phyloP scores from a whole-genome alignment of 2,329 filamentous ascomycete genomes.

The Piedraia hortae region DNA sequence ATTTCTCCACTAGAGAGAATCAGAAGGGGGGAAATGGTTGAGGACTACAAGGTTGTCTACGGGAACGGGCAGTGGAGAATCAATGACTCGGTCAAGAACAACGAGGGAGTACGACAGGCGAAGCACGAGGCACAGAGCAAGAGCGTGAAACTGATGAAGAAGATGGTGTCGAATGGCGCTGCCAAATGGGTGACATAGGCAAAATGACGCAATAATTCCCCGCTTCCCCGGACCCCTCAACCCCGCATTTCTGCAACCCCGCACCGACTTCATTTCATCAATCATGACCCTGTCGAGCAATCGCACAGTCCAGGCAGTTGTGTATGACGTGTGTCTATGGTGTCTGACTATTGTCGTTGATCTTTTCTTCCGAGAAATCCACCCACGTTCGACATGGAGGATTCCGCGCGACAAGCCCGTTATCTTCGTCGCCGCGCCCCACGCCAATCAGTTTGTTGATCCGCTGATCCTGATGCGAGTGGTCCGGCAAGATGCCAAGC shows the following conservation, averaged over 20 bases:
- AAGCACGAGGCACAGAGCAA: conserved; percentile 11
- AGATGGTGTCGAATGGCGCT: conserved; percentile 11
- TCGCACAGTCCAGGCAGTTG: conserved; percentile 3
- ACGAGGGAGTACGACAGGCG: conserved; percentile 8
- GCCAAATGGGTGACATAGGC: conserved; percentile 12
- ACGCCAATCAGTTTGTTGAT: conserved; percentile 97
- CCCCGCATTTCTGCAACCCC: too few species aligned
- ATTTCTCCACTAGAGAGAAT: conserved; percentile 15
- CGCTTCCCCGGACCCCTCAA: too few species aligned
- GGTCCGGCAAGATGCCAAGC: conserved; percentile 58
- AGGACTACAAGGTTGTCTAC: conserved; percentile 20
- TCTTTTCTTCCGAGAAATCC: conserved; percentile 93
- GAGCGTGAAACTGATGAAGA: conserved; percentile 11
- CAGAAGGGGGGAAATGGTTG: conserved; percentile 13
- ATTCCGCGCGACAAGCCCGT: conserved; percentile 70
- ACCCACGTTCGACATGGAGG: conserved; percentile 84
- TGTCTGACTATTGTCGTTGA: conserved; percentile 62
- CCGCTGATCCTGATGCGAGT: conserved; percentile 80
- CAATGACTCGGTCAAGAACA: conserved; percentile 13
- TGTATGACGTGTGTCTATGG: conserved; percentile 52
- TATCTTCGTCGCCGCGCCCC: conserved; percentile 85
- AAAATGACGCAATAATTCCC: too few species aligned
- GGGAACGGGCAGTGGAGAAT: conserved; percentile 14
- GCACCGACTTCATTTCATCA: too few species aligned
- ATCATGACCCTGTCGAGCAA: too few species aligned